Percentiles rank a stretch among this genome's conserved stretches.
Conservation (phyloP, 208 protist genomes). For the Trypanosoma cruzi region DNA sequence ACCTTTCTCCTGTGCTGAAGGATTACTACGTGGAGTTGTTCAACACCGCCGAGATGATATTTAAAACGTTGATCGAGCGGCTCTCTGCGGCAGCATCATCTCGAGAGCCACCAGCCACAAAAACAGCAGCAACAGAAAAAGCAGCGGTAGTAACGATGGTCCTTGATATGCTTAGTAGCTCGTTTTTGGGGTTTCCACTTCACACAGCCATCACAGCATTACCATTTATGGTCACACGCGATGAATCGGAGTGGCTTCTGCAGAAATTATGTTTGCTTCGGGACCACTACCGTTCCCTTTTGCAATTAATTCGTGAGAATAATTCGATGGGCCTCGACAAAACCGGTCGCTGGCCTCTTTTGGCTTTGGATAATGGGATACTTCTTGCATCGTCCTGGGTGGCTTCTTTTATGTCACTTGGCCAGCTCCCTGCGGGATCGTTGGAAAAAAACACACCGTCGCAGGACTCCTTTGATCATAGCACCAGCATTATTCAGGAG, state of each 20-base stretch:
- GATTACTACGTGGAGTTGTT: conserved; percentile 31
- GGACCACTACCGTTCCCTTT: conserved; percentile 12
- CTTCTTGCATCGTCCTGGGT: conserved; percentile 34
- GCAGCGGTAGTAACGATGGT: conserved; percentile 12
- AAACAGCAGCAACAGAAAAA: background rate
- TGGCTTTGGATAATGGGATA: conserved; percentile 28
- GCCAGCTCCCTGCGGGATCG: conserved; percentile 12
- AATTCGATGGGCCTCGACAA: background rate
- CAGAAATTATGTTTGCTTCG: conserved; percentile 34
- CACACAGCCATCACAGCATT: conserved; percentile 76
- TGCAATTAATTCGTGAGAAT: conserved; percentile 9
- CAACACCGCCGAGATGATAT: conserved; percentile 20
- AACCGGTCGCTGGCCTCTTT: conserved; percentile 13
- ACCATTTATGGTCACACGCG: conserved; percentile 52
- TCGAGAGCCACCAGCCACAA: background rate
- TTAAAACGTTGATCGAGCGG: conserved; percentile 16
- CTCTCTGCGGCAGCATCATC: background rate
- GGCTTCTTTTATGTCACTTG: conserved; percentile 34
- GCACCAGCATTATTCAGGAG: conserved; percentile 8
- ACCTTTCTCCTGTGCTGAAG: conserved; percentile 12
- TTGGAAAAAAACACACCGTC: background rate
- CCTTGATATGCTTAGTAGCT: conserved; percentile 22
- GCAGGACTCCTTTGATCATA: background rate
- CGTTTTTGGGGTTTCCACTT: conserved; percentile 58
- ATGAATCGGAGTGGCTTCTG: conserved; percentile 72